Evolutionary conservation across 1,139 yeast species (phyloP).

Genomic region (Kodamaea fungicola): DNA sequence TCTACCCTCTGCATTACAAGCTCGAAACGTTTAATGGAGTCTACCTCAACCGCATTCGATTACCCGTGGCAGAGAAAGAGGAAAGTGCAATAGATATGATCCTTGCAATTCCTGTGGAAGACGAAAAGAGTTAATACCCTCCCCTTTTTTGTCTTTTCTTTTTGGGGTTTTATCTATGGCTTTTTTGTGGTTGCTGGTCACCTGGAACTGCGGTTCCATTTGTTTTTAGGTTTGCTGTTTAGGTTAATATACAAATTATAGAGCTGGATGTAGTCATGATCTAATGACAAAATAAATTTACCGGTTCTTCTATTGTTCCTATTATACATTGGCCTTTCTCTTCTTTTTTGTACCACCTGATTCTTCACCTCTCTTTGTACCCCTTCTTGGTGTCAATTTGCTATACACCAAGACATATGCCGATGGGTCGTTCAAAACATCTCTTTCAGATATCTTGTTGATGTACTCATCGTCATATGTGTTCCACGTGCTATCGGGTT

Average conservation of each 20-base stretch:
- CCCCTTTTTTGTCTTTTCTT: not conserved
- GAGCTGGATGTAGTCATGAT: too few relatives aligned
- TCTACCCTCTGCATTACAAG: not conserved
- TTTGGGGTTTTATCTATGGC: not conserved
- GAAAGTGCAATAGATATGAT: slow-evolving; percentile 9
- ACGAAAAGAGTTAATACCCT: too few relatives aligned
- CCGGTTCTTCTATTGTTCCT: not conserved
- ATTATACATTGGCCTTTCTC: slow-evolving; percentile 7
- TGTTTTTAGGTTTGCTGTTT: too few relatives aligned
- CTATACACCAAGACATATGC: slow-evolving; percentile 89
- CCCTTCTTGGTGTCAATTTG: slow-evolving; percentile 54
- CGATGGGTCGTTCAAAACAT: slow-evolving; percentile 76
- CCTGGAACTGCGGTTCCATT: too few relatives aligned
- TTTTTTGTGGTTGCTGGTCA: not conserved
- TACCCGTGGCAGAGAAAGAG: slow-evolving; percentile 18
- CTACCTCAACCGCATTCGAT: slow-evolving; percentile 17
- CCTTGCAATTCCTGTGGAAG: slow-evolving; percentile 8
- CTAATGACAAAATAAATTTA: not conserved
- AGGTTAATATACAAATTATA: too few relatives aligned
- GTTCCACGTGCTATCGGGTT: slow-evolving; percentile 90
- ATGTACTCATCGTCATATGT: slow-evolving; percentile 92
- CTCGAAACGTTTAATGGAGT: slow-evolving; percentile 16
- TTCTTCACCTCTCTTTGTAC: slow-evolving; percentile 10
- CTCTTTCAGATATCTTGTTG: slow-evolving; percentile 66
- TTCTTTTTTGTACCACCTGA: slow-evolving; percentile 10